Evolutionary conservation across 2,329 filamentous ascomycete species (phyloP).

Genomic region (Cadophora sp.): DNA sequence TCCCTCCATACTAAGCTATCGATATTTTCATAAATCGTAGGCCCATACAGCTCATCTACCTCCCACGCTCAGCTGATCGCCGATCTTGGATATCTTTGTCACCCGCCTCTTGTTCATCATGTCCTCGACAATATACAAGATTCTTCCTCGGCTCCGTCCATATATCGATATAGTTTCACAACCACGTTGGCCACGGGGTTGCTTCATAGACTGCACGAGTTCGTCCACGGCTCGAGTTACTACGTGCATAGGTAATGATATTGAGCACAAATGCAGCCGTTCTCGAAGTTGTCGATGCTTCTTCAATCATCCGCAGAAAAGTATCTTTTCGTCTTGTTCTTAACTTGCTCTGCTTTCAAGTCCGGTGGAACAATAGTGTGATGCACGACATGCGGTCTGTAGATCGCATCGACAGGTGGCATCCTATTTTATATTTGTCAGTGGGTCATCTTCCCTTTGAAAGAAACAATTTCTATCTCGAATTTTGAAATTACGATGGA

Average conservation of each 20-base stretch:
- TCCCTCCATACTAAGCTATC: neutral
- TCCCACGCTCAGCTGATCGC: neutral
- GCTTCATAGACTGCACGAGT: too few relatives aligned
- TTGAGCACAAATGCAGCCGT: neutral
- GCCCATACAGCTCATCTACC: neutral
- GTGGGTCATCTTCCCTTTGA: too few relatives aligned
- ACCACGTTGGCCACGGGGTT: neutral
- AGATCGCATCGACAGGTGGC: conserved; percentile 88
- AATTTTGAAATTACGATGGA: too few relatives aligned
- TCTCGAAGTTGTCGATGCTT: neutral
- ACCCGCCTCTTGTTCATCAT: neutral
- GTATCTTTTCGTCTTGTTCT: conserved; percentile 73
- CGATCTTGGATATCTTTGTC: neutral
- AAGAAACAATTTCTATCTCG: too few relatives aligned
- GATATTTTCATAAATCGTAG: neutral
- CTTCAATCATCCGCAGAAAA: conserved; percentile 65
- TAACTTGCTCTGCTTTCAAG: conserved; percentile 70
- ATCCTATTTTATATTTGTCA: conserved; percentile 57
- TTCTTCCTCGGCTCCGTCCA: neutral
- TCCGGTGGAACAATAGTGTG: conserved; percentile 77
- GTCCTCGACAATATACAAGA: neutral
- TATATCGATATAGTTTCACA: neutral
- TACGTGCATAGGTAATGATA: neutral
- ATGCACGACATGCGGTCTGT: conserved; percentile 91
- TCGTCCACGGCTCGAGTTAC: too few relatives aligned